Percentiles rank a stretch among this genome's conserved stretches.
These are phyloP conservation scores for Plantago major DNA, from an alignment of 257 asterid species.

Conservation along the genomic window DNA sequence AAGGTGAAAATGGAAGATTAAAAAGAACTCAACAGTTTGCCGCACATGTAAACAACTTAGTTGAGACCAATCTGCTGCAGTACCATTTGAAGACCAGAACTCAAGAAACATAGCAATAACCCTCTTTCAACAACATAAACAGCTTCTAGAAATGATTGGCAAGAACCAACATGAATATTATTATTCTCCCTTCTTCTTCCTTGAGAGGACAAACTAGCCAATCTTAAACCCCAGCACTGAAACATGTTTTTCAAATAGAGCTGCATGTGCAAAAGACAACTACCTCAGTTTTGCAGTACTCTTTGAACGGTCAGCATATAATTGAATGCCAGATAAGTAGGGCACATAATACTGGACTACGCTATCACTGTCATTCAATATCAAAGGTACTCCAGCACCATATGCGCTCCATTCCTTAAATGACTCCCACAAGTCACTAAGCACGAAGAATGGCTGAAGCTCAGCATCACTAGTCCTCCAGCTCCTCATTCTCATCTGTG, in stretches of 20 bases:
- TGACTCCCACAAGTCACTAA: conserved; percentile 89
- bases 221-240: neutral
- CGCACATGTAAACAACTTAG: no score
- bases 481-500: conserved; percentile 61
- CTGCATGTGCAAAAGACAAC: conserved; percentile 15
- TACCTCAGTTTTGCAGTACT: conserved; percentile 63
- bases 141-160: neutral
- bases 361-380: conserved; percentile 57
- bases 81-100: no score
- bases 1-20: no score
- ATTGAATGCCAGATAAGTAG: conserved; percentile 77
- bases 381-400: conserved; percentile 95
- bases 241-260: neutral
- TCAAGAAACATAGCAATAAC: no score
- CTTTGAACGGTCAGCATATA: conserved; percentile 67
- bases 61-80: no score
- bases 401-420: conserved; percentile 95
- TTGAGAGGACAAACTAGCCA: neutral
- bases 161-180: conserved; percentile 2
- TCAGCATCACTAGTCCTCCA: conserved; percentile 67
- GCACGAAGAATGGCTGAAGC: conserved; percentile 63
- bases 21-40: no score
- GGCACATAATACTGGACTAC: conserved; percentile 91
- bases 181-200: neutral
- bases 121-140: no score